Evolutionary conservation across 163 green algal species (phyloP).

Genomic region (Scenedesmus sp.): DNA sequence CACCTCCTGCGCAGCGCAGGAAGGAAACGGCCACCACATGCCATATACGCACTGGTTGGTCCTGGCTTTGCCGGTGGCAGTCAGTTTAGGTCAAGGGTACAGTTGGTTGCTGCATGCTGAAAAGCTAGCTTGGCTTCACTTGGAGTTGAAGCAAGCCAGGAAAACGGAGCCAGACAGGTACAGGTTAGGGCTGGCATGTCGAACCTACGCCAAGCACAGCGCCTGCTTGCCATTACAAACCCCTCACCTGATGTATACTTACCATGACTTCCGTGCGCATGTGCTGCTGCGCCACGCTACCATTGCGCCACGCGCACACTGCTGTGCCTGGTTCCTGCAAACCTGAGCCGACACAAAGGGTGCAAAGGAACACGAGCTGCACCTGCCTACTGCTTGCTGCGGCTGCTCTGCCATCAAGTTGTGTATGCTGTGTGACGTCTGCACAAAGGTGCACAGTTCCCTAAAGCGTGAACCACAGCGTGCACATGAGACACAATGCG

Average conservation of each 20-base stretch:
- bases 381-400: background rate
- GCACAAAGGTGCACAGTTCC: background rate
- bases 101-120: background rate
- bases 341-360: background rate
- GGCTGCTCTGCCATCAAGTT: background rate
- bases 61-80: background rate
- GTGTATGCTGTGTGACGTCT: too few relatives aligned
- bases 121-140: background rate
- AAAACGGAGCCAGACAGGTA: too few relatives aligned
- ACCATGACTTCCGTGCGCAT: background rate
- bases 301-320: background rate
- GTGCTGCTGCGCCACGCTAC: background rate
- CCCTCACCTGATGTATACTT: conserved; percentile 13
- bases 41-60: background rate
- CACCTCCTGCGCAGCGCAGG: background rate
- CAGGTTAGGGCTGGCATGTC: too few relatives aligned
- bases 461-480: background rate
- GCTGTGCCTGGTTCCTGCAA: conserved; percentile 15
- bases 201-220: too few relatives aligned
- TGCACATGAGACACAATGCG: background rate
- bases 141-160: too few relatives aligned
- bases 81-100: background rate
- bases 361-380: background rate
- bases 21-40: background rate
- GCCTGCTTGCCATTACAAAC: too few relatives aligned